phyloP scores from a whole-genome alignment of 140 eudicot species.

The Bidens hawaiensis region DNA sequence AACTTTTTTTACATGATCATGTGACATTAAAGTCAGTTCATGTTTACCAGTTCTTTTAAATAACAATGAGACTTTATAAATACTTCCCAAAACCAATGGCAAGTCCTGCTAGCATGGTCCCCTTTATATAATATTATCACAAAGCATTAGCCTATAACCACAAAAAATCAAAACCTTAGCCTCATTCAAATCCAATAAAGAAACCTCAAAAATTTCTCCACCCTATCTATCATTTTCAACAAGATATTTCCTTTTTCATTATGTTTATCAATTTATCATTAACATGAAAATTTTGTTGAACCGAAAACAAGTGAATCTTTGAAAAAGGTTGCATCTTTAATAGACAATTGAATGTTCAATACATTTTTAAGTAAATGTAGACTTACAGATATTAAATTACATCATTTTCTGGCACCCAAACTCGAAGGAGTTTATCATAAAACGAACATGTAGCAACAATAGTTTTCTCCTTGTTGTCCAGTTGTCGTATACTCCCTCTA shows the following conservation, averaged over 20 bases:
- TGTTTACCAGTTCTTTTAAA: neutral
- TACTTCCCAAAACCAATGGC: conserved; percentile 27
- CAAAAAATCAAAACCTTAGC: conserved; percentile 19
- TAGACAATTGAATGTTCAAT: neutral
- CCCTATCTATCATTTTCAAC: conserved; percentile 30
- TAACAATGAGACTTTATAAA: conserved; percentile 14
- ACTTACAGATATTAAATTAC: conserved; percentile 17
- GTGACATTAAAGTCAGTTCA: neutral
- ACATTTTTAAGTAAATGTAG: conserved; percentile 3
- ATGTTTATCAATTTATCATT: conserved; percentile 5
- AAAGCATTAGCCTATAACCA: conserved; percentile 16
- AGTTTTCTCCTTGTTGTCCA: conserved; percentile 35
- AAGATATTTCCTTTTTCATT: neutral
- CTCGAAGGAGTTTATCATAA: conserved; percentile 70
- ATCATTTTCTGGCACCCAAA: conserved; percentile 64
- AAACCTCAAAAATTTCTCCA: conserved; percentile 23
- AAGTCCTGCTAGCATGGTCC: conserved; percentile 18
- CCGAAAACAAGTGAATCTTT: neutral
- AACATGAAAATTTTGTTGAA: conserved; percentile 11
- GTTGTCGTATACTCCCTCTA: conserved; percentile 31
- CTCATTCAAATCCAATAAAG: conserved; percentile 17
- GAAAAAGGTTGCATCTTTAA: neutral
- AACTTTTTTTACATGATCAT: neutral
- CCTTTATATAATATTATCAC: conserved; percentile 19
- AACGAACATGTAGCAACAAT: conserved; percentile 83